Evolutionary conservation across 345 rosid genomes (phyloP), one percentile per base, ranked within the genome.

Genomic region (Leavenworthia alabamica): DNA sequence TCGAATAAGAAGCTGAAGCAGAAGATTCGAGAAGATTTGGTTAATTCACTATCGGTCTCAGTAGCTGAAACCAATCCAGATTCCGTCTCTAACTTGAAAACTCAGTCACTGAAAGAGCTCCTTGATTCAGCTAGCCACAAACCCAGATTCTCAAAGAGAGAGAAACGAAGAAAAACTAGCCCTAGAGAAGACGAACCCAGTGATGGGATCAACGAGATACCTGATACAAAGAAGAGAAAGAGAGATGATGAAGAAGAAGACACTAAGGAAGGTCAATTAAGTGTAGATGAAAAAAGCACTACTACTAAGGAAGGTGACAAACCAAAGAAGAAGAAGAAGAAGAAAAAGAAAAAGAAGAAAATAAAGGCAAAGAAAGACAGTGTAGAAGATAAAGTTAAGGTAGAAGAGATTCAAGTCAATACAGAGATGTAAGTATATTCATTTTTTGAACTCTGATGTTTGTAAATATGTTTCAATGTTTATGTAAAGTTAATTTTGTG

Each of bases 1-100:
- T 92, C 96, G 28, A 92, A 92, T 78, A 89, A 85, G 81, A 92
- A 92, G 80, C 85, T 92, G 32, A 92, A 92, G 81, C 84, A 86
- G 77, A 85, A 76, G 76, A 72, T 85, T n/a, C 75, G 90, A 36
- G 73, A 66, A 46, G 81, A 76, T 16, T 68, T 79, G 36, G 79
- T 78, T 1, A 71, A 82, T 51, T 62, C 78, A 22, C 41, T 82
- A 23, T 41, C 77, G 1, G 71, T 44, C 19, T 33, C 70, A 1
- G 72, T 40, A 27, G 23, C 79, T 11, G 69, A 50, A 59, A 14
- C 66, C 37, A 64, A 49, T 29, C 42, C 51, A 6, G 40, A 36
- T 36, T 36, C 40, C 7, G 1, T 37, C 41, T 37, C 16, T 3
- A 37, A 37, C 3, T 37, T 37, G 8, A 70, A 73, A 58, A 66